A percentile compares a stretch with the other conserved stretches of the same genome.
These are phyloP conservation scores for Lodderomyces jiufengensis DNA, from an alignment of 1,139 yeast species.

Conservation along the genomic window DNA sequence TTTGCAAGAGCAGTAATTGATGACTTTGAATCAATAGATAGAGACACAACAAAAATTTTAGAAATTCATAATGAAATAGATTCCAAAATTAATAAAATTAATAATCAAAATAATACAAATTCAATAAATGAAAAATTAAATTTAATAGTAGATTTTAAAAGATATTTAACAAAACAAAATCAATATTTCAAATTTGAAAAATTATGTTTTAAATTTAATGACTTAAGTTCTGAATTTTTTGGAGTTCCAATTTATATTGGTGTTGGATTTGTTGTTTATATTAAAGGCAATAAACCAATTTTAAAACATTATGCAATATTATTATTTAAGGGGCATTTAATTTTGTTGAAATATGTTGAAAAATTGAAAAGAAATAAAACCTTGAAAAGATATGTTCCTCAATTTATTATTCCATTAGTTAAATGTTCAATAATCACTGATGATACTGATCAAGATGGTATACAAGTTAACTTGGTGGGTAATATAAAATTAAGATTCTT, in stretches of 20 bases:
- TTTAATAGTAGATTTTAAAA: constrained; percentile 14
- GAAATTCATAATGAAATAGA: background rate
- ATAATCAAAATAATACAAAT: background rate
- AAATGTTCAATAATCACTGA: constrained; percentile 28
- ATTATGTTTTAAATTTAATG: background rate
- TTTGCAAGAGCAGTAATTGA: no score
- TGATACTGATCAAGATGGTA: constrained; percentile 32
- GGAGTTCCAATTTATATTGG: constrained; percentile 38
- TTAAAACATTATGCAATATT: constrained; percentile 34
- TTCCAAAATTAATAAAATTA: background rate
- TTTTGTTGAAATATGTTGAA: constrained; percentile 21
- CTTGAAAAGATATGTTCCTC: constrained; percentile 23
- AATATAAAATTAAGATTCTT: constrained; percentile 48
- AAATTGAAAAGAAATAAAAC: constrained; percentile 52
- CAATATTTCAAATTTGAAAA: constrained; percentile 13
- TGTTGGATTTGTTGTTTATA: constrained; percentile 41
- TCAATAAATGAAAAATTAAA: background rate
- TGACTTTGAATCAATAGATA: no score
- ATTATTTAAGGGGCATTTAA: constrained; percentile 50
- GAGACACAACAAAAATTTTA: no score
- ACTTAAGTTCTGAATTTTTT: constrained; percentile 30
- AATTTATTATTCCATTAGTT: constrained; percentile 48
- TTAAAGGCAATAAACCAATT: constrained; percentile 18
- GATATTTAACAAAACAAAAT: constrained; percentile 2
- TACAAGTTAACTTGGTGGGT: constrained; percentile 27